Percentiles rank a stretch among this genome's conserved stretches.
phyloP scores from a whole-genome alignment of 148 eudicot genomes.

The Rhododendron simsii region DNA sequence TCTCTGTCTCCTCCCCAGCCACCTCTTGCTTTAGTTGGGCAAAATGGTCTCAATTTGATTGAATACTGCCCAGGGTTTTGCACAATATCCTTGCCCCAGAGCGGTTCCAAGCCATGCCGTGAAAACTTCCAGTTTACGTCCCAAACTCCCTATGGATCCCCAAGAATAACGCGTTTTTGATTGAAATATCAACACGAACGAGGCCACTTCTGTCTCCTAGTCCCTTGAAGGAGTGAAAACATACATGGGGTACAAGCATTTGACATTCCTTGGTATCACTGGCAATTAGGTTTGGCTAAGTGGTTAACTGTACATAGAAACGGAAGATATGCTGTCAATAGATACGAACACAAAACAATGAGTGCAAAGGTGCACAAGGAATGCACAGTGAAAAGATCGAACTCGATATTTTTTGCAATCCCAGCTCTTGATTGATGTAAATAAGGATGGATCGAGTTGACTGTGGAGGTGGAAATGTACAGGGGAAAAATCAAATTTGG shows the following conservation, averaged over 20 bases:
- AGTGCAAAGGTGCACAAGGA: not conserved
- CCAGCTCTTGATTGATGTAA: not conserved
- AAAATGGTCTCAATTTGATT: constrained; percentile 35
- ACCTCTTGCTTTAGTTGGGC: constrained; percentile 45
- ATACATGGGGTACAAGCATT: not conserved
- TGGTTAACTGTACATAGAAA: not conserved
- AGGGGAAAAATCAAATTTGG: not conserved
- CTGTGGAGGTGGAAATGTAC: not conserved
- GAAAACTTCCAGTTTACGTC: constrained; percentile 49
- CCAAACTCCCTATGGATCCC: constrained; percentile 60
- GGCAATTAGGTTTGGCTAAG: not conserved
- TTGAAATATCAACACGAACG: not conserved
- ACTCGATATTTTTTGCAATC: not conserved
- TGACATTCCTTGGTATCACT: not conserved
- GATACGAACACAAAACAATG: not conserved
- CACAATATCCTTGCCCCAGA: constrained; percentile 36
- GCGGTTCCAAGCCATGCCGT: constrained; percentile 54
- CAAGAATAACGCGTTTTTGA: constrained; percentile 36
- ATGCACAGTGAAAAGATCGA: not conserved
- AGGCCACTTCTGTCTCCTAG: not conserved
- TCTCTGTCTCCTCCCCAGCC: constrained; percentile 76
- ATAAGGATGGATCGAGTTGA: not conserved
- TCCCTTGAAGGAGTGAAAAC: not conserved
- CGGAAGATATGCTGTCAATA: not conserved
- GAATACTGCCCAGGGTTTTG: constrained; percentile 42